These are phyloP conservation scores for Aspergillus funiculosus DNA, from an alignment of 495 filamentous ascomycete species.

Conservation along the genomic window DNA sequence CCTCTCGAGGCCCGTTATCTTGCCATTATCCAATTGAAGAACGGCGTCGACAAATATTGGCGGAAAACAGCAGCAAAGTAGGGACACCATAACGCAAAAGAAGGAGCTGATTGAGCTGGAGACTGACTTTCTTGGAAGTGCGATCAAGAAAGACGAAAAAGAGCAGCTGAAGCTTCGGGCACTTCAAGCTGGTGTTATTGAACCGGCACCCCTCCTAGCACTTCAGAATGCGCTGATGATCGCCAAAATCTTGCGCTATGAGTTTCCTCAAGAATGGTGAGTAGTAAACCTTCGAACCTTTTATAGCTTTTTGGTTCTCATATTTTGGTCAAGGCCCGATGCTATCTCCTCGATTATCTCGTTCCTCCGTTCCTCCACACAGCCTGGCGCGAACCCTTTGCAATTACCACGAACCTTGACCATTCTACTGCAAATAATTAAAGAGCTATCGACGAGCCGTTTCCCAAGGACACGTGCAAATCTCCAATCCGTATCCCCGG, in stretches of 20 bases:
- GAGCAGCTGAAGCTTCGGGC: slow-evolving; percentile 64
- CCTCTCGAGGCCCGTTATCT: slow-evolving; percentile 74
- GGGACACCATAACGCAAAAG: slow-evolving; percentile 8
- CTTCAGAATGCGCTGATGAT: slow-evolving; percentile 81
- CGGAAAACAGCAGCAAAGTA: slow-evolving; percentile 64
- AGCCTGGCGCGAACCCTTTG: slow-evolving; percentile 41
- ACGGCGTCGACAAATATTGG: slow-evolving; percentile 94
- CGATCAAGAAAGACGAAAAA: slow-evolving; percentile 71
- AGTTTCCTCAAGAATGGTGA: slow-evolving; percentile 81
- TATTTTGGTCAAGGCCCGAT: slow-evolving; percentile 38
- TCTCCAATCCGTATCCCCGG: slow-evolving; percentile 69
- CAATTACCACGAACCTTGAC: slow-evolving; percentile 66
- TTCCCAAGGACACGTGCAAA: slow-evolving; percentile 62
- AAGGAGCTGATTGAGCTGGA: too few species aligned
- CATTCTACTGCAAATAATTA: slow-evolving; percentile 77
- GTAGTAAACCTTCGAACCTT: not conserved
- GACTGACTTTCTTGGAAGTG: slow-evolving; percentile 34
- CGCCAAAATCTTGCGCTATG: slow-evolving; percentile 80
- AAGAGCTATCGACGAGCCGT: slow-evolving; percentile 78
- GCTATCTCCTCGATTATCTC: slow-evolving; percentile 50
- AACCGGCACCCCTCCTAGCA: slow-evolving; percentile 66
- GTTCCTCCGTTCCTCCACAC: slow-evolving; percentile 49
- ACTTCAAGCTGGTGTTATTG: slow-evolving; percentile 64
- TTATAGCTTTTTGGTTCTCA: slow-evolving; percentile 7
- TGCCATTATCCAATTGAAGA: slow-evolving; percentile 90